Evolutionary conservation across 306 rosid genomes (phyloP).

Genomic region (Cucurbita argyrosperma): DNA sequence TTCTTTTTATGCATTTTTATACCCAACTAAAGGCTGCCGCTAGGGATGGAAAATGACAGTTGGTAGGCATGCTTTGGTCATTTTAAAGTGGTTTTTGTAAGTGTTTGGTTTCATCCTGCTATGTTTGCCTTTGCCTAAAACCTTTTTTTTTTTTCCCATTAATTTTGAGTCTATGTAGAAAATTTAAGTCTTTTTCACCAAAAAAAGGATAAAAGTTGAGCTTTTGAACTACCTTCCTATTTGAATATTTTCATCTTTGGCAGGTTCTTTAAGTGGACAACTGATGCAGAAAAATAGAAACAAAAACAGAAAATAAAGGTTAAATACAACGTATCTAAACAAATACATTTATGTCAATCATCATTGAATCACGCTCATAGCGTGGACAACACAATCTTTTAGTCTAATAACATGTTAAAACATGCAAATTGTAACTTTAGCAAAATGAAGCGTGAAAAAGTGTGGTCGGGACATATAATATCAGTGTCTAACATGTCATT

Average conservation of each 20-base stretch:
- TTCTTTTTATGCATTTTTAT: neutral
- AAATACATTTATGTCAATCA: no score
- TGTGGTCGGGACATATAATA: no score
- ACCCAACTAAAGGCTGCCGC: neutral
- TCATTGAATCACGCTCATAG: no score
- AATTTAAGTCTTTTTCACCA: neutral
- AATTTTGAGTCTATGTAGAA: neutral
- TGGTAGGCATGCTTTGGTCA: slow-evolving; percentile 3
- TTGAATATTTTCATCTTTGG: neutral
- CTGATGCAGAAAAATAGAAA: neutral
- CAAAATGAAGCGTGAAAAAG: no score
- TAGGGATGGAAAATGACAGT: neutral
- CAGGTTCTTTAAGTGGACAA: neutral
- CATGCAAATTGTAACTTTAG: no score
- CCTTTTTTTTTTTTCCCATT: neutral
- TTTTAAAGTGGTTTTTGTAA: neutral
- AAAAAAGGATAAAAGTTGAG: neutral
- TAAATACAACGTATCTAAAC: no score
- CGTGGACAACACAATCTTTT: no score
- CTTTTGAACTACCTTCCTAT: neutral
- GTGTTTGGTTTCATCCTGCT: neutral
- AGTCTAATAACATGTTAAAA: no score
- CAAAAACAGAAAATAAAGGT: no score
- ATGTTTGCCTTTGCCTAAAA: neutral
- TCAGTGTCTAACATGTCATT: no score